Base-by-base conservation (phyloP, 106 monocot genomes). In the Vanilla planifolia region DNA sequence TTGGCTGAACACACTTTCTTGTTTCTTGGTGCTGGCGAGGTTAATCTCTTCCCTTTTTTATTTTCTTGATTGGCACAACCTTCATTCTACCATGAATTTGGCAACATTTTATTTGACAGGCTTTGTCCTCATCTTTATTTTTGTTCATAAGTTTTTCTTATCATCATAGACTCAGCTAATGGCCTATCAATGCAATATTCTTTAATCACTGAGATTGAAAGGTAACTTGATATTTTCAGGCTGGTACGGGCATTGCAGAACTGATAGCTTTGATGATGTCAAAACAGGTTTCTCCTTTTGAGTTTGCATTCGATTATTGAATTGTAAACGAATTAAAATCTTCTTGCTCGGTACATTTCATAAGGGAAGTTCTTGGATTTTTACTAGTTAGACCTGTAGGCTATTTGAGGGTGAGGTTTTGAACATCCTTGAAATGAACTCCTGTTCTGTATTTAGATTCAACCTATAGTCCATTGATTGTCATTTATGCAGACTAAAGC, bases 241-340 rank as follows among this genome's bases (percentile, higher is more conserved):
- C 57, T 57, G 57, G 85, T 33, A 89, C 88, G 58, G 93, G 89
- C 26, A 93, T 93, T 77, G 93, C 93, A 44, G 93, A 89, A 68
- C 79, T 93, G 22, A 89, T 89, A 51, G 93, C 89, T 46, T 77
- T 89, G 60, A 79, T 82, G 70, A 89, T 93, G 55, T 85, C 93
- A 26, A 93, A 79, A 47, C 77, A 78, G 93, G 93, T 93, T 66
- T 16, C 57, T n/a, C n/a, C n/a, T n/a, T 8, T 19, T 32, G 7
- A 11, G 33, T 65, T 14, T 27, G 26, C 24, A 7, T 26, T 62
- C 16, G 9, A 59, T 13, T 14, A n/a, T n/a, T n/a, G n/a, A n/a
- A n/a, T n/a, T n/a, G n/a, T n/a, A n/a, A n/a, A n/a, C n/a, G n/a
- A n/a, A n/a, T n/a, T n/a, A n/a, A n/a, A n/a, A n/a, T n/a, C 30